Conservation (phyloP, 179 eudicot species). For the Beta lomatogona region DNA sequence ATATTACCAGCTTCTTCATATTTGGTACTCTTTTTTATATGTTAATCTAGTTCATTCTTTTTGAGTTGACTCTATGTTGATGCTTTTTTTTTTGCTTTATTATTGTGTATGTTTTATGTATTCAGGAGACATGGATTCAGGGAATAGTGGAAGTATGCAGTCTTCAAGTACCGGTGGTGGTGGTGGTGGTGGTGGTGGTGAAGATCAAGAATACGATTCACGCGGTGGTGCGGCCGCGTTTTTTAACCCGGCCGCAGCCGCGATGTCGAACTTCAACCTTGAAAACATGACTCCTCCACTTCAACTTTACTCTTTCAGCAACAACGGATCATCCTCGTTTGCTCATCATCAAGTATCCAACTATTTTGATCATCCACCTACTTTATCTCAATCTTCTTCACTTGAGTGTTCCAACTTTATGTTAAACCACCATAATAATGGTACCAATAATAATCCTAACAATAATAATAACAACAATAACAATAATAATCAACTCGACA, state of each 20-base stretch:
- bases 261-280: not conserved
- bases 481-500: conserved; percentile 18
- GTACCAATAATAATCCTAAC: not conserved
- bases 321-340: conserved; percentile 10
- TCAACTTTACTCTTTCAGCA: conserved; percentile 31
- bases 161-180: conserved; percentile 30
- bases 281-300: conserved; percentile 19
- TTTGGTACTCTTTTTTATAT: not conserved
- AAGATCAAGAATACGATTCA: conserved; percentile 40
- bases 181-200: conserved; percentile 14
- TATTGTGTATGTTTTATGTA: not conserved
- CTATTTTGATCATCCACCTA: conserved; percentile 20
- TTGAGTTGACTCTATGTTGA: not conserved
- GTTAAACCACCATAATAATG: not conserved
- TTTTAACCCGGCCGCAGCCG: not conserved
- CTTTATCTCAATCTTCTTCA: conserved; percentile 11
- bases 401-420: conserved; percentile 21
- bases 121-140: conserved; percentile 42
- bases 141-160: conserved; percentile 38
- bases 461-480: not conserved
- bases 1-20: not conserved
- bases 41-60: not conserved
- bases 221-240: not conserved
- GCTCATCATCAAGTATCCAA: conserved; percentile 11
- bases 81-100: not conserved